Evolutionary conservation across 78 protist genomes (phyloP).

Genomic region (Dictyostelium firmibasis): DNA sequence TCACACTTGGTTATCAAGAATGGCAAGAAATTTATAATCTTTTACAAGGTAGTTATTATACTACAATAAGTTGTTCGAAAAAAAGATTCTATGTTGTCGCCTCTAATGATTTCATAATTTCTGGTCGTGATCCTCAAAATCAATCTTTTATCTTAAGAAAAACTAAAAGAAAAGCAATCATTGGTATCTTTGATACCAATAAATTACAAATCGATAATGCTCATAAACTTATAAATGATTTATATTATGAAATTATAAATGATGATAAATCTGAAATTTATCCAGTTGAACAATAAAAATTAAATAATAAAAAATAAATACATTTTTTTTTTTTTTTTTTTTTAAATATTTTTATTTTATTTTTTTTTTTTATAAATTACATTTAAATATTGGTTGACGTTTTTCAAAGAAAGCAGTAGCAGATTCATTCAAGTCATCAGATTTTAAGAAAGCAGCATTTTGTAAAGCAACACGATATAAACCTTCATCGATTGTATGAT

Average conservation of each 20-base stretch:
- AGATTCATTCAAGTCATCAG: slow-evolving; percentile 80
- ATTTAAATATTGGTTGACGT: slow-evolving; percentile 55
- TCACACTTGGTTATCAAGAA: not conserved
- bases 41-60: not conserved
- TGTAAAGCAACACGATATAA: slow-evolving; percentile 84
- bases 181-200: not conserved
- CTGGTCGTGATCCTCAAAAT: not conserved
- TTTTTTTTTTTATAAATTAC: slow-evolving; percentile 18
- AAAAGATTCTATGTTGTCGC: not conserved
- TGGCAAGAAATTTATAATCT: not conserved
- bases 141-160: not conserved
- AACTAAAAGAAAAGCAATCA: not conserved
- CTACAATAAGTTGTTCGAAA: not conserved
- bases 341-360: not conserved
- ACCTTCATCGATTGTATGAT: slow-evolving; percentile 80
- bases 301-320: not conserved
- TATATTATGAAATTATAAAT: not conserved
- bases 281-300: not conserved
- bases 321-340: not conserved
- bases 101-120: not conserved
- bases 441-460: slow-evolving; percentile 73
- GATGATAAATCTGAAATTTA: not conserved
- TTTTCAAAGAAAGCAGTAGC: slow-evolving; percentile 70
- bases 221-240: not conserved
- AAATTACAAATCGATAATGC: not conserved